Evolutionary conservation across 2,329 filamentous ascomycete genomes (phyloP).

Genomic region (Trichophyton simii): DNA sequence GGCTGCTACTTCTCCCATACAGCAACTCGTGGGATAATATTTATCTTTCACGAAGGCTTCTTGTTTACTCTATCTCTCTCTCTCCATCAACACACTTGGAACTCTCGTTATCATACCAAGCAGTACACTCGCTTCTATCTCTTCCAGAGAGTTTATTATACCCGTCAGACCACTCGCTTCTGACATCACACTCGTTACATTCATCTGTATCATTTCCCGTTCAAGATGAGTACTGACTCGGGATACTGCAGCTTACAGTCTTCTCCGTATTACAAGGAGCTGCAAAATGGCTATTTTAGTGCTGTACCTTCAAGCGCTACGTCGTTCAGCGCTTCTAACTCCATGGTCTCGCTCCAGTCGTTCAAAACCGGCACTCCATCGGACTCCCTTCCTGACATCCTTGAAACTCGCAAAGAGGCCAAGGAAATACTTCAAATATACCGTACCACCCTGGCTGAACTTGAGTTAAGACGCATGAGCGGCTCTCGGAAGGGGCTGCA

Average conservation of each 20-base stretch:
- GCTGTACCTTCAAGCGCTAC: not conserved
- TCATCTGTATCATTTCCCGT: not conserved
- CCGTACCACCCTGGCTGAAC: constrained; percentile 18
- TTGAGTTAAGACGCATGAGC: constrained; percentile 22
- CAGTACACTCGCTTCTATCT: not conserved
- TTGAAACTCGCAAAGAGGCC: constrained; percentile 13
- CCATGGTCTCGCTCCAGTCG: not conserved
- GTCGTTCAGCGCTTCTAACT: not conserved
- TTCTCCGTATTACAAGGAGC: not conserved
- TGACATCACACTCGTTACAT: not conserved
- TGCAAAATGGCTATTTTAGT: not conserved
- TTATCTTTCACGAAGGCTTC: not conserved
- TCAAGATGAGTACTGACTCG: not conserved
- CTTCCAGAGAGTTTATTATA: not conserved
- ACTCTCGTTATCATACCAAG: not conserved
- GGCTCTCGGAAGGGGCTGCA: constrained; percentile 20
- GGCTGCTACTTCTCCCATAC: not conserved
- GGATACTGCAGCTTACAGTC: not conserved
- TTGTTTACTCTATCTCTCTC: not conserved
- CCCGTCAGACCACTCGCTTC: not conserved
- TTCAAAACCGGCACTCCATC: not conserved
- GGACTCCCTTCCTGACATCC: constrained; percentile 12
- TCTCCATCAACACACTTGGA: not conserved
- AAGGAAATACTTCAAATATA: constrained; percentile 18
- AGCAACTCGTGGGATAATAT: not conserved